phyloP scores from a whole-genome alignment of 441 rosid genomes.

The Populus hybrid region DNA sequence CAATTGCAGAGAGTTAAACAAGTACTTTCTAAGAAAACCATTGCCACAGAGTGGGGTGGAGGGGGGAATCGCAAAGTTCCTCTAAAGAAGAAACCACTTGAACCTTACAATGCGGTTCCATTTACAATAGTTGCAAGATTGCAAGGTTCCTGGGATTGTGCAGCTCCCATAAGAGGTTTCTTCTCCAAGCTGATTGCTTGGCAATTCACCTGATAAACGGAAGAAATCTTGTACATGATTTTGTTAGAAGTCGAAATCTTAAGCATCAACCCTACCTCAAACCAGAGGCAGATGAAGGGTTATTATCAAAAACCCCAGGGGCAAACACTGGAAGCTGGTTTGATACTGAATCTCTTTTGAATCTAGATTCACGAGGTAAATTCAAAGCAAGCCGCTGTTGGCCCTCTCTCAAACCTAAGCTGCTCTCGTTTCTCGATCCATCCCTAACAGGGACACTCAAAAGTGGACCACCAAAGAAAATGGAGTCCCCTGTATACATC shows the following conservation, averaged over 20 bases:
- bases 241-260: conserved; percentile 4
- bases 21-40: neutral
- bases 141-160: conserved; percentile 26
- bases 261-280: conserved; percentile 32
- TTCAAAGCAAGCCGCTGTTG: conserved; percentile 43
- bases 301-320: conserved; percentile 60
- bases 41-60: neutral
- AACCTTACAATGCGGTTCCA: conserved; percentile 20
- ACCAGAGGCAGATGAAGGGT: conserved; percentile 42
- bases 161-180: conserved; percentile 18
- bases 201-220: neutral
- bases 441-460: conserved; percentile 53
- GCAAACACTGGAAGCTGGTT: conserved; percentile 87
- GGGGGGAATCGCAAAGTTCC: neutral
- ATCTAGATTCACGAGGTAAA: conserved; percentile 43
- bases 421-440: conserved; percentile 46
- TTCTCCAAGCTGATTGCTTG: conserved; percentile 13
- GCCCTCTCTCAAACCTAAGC: conserved; percentile 44
- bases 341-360: conserved; percentile 74
- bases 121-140: conserved; percentile 9
- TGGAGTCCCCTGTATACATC: conserved; percentile 58
- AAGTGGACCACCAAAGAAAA: conserved; percentile 66
- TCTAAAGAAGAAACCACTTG: conserved; percentile 22
- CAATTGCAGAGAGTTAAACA: conserved; percentile 4
- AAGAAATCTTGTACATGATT: neutral